Percentiles rank a stretch among this genome's conserved stretches.
Conservation (phyloP, 352 stramenopile species). For the Globisporangium perplexum region DNA sequence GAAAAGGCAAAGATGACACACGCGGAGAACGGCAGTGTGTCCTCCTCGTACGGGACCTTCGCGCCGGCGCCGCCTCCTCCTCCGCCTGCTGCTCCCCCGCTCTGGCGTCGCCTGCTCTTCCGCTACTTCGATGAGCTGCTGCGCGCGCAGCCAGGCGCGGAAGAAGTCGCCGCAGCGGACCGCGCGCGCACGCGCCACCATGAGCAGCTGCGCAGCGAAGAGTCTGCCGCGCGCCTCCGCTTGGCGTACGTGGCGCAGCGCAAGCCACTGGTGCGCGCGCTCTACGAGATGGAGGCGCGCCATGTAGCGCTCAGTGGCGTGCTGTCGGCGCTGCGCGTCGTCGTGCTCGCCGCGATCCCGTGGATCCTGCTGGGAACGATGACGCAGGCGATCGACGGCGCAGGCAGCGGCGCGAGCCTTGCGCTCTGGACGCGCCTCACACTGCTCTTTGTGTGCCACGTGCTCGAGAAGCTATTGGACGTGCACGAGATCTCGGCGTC, state of each 20-base stretch:
- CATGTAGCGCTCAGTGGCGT: neutral
- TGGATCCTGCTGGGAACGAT: neutral
- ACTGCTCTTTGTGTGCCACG: neutral
- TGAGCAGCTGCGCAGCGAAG: neutral
- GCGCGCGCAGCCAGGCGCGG: neutral
- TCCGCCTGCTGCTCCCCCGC: too few species aligned
- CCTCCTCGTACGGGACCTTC: neutral
- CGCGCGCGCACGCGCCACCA: neutral
- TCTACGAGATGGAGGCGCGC: neutral
- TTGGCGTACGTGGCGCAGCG: neutral
- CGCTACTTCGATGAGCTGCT: neutral
- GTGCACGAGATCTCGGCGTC: neutral
- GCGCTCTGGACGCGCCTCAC: neutral
- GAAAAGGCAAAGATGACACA: too few species aligned
- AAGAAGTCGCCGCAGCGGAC: neutral
- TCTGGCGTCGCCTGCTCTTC: neutral
- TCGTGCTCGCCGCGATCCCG: neutral
- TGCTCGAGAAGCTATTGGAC: neutral
- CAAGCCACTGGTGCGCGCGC: neutral
- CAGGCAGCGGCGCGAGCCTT: neutral
- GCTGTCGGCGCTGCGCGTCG: neutral
- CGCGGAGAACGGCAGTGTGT: too few species aligned
- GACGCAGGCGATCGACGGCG: neutral
- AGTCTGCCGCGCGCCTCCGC: neutral
- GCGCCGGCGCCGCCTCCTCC: too few species aligned